Base-by-base conservation (phyloP, 495 filamentous ascomycete species). In the Immersiella caudata region DNA sequence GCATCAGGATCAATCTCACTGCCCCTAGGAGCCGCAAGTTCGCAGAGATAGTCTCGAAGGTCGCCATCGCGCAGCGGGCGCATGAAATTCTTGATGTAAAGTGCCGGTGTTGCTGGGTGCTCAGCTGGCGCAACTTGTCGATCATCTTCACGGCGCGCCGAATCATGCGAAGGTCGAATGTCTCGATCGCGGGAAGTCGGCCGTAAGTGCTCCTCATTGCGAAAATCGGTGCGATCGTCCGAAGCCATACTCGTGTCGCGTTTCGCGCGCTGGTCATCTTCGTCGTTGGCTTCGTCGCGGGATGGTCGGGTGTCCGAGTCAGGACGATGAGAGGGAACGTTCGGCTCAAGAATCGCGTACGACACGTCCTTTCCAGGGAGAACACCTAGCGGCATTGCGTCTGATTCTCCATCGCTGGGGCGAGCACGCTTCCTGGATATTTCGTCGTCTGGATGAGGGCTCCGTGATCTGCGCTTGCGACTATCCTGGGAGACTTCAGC, bases 31-130 rank as follows among this genome's bases (percentile, higher is more conserved):
- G 90, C 81, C 16, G 91, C 92, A 40, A 97, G 83, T 18, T 81
- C 76, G 27, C 85, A 67, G 24, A 99, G 79, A 71, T 97, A 89
- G 0, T 84, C 82, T 64, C 85, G 85, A 6, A 99, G 83, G 1
- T 79, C 74, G 6, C 72, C 72, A 1, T 86, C 84, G 67, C 90
- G 90, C 9, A 99, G 82, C 18, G 95, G 95, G 51, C 95, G 87
- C 88, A 96, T 93, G 55, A 99, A 85, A 70, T 96, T 88, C 71
- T 90, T 89, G 72, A 99, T 96, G 80, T 97, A 99, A 57, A 99
- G 82, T 50, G 92, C 88, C 35, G 89, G 75, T 6, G 95, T 99
- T 1, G 93, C 93, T 12, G 90, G 86, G 79, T 98, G 95, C 26
- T 91, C 77, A 4, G 94, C 87, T 12, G 93, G 90, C 55, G 82